Conservation (phyloP, 2,329 filamentous ascomycete species). For the Talaromyces amestolkiae region DNA sequence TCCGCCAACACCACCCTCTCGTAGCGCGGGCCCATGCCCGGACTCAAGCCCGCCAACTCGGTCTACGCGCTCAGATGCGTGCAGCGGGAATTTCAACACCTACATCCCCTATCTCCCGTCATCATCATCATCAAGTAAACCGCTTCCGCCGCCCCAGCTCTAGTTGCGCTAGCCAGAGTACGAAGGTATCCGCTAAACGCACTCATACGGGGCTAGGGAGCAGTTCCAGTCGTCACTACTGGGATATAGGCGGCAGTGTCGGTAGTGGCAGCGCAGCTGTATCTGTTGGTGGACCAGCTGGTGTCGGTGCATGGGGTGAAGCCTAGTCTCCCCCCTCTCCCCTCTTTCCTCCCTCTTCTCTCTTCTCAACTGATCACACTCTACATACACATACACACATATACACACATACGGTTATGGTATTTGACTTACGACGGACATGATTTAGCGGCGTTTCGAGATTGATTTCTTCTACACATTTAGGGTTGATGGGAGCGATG, state of each 20-base stretch:
- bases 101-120: constrained; percentile 36
- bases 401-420: neutral
- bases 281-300: constrained; percentile 61
- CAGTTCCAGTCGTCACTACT: constrained; percentile 78
- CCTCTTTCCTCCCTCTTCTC: neutral
- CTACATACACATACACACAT: neutral
- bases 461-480: neutral
- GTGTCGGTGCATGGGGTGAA: constrained; percentile 78
- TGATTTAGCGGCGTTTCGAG: constrained; percentile 1
- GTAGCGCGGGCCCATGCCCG: constrained; percentile 57
- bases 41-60: constrained; percentile 49
- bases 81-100: constrained; percentile 21
- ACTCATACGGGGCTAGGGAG: constrained; percentile 53
- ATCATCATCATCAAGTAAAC: constrained; percentile 25
- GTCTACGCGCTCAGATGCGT: constrained; percentile 21
- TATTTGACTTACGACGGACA: constrained; percentile 3
- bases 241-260: constrained; percentile 81
- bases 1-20: constrained; percentile 85
- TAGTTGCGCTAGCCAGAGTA: constrained; percentile 86
- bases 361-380: neutral
- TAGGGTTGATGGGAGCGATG: neutral
- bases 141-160: constrained; percentile 52
- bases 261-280: constrained; percentile 72
- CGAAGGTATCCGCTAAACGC: constrained; percentile 66
- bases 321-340: constrained; percentile 34